Evolutionary conservation across 192 early-diverging fungal genomes (phyloP), one percentile per base, ranked within the genome.

Genomic region (Backusella morwellensis): DNA sequence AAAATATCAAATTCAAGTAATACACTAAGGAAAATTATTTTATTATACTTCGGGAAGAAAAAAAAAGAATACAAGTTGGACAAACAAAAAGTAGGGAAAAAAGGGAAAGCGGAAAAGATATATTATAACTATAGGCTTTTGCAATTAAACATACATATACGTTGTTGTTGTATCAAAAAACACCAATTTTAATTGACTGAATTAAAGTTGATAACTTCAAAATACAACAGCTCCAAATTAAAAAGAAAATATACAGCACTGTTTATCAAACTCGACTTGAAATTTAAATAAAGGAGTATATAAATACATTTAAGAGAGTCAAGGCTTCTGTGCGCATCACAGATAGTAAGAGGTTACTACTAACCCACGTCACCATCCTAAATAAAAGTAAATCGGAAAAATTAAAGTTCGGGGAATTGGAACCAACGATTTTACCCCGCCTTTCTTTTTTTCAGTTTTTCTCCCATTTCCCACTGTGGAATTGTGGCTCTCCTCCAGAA

Each of bases 391-490:
- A n/a, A 56, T 56, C 54, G 54, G 54, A 56, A 56, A 21, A 56
- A 56, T 23, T 56, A 56, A 56, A 56, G 54, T 56, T 56, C 54
- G 54, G 54, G 21, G 21, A 56, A 56, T 56, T 56, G 21, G 6
- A 56, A 56, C 21, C 54, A 56, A 21, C 54, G 54, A 56, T 56
- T 56, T 56, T 56, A 56, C 19, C 54, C 54, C 54, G 54, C 54
- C 9, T 56, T 56, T 56, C n/a, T 52, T n/a, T 54, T 47, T 54
- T 54, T 54, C 50, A 56, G 54, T 23, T 56, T 56, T 56, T 56
- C 54, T 56, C 54, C 54, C 54, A 56, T 56, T 56, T 56, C 54
- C 21, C 54, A 56, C 54, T 56, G 54, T 56, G 54, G 54, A 56
- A 56, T 56, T 56, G 21, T 56, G 54, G 54, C 21, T 21, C 21